Percentiles rank a stretch among this genome's conserved stretches.
phyloP scores from a whole-genome alignment of 140 eudicot species.

The Cichorium intybus region DNA sequence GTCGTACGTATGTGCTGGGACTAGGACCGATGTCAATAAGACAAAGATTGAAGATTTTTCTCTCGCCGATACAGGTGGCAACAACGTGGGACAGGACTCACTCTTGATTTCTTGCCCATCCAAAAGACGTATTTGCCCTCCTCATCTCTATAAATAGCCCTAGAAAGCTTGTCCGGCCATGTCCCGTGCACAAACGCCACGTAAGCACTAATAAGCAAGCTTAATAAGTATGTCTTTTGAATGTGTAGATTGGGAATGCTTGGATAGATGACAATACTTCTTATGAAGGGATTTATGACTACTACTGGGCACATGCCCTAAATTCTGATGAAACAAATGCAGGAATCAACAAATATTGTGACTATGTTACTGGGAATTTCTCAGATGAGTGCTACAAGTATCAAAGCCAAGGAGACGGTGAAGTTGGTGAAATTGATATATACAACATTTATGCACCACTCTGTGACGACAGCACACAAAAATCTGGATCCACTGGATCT shows the following conservation, averaged over 20 bases:
- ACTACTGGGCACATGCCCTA: constrained; percentile 56
- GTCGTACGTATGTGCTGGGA: too few species aligned
- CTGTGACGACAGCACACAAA: constrained; percentile 19
- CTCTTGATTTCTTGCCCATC: neutral
- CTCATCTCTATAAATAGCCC: too few species aligned
- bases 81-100: too few species aligned
- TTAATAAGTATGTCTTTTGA: too few species aligned
- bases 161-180: too few species aligned
- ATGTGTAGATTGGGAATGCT: constrained; percentile 63
- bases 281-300: constrained; percentile 38
- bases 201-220: too few species aligned
- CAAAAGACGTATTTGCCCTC: too few species aligned
- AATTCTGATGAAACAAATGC: constrained; percentile 57
- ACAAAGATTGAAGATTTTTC: too few species aligned
- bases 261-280: constrained; percentile 39
- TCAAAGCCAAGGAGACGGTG: constrained; percentile 6
- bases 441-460: constrained; percentile 36
- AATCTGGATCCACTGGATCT: constrained; percentile 29
- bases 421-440: constrained; percentile 25
- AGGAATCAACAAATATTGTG: constrained; percentile 32
- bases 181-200: too few species aligned
- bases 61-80: too few species aligned
- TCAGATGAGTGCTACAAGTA: constrained; percentile 18
- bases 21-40: too few species aligned
- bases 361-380: constrained; percentile 22